Evolutionary conservation across 495 filamentous ascomycete species (phyloP).

Genomic region (Penicillium samsonianum): DNA sequence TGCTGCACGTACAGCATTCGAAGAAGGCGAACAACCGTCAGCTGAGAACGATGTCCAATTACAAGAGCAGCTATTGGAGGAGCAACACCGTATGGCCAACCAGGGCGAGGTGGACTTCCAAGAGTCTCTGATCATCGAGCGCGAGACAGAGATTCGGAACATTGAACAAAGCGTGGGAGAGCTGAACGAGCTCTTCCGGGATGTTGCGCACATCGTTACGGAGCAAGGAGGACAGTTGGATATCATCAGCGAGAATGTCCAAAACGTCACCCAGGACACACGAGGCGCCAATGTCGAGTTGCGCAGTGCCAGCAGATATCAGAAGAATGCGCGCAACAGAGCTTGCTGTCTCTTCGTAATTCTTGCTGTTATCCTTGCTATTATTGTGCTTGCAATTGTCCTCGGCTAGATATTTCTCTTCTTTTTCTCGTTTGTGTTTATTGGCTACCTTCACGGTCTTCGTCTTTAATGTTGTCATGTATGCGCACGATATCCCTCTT

Average conservation of each 20-base stretch:
- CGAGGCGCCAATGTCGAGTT: slow-evolving; percentile 83
- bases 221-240: slow-evolving; percentile 91
- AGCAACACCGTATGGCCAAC: slow-evolving; percentile 77
- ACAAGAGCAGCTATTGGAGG: slow-evolving; percentile 70
- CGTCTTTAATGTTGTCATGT: slow-evolving; percentile 18
- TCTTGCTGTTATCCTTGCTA: slow-evolving; percentile 79
- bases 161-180: slow-evolving; percentile 96
- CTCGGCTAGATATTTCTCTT: slow-evolving; percentile 50
- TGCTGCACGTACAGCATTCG: slow-evolving; percentile 73
- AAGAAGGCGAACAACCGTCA: slow-evolving; percentile 49
- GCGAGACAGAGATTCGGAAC: slow-evolving; percentile 92
- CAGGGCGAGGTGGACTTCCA: slow-evolving; percentile 99
- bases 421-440: slow-evolving; percentile 5
- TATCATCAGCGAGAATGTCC: slow-evolving; percentile 84
- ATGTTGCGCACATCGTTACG: slow-evolving; percentile 92
- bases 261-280: slow-evolving; percentile 75
- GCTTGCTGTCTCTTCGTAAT: slow-evolving; percentile 92
- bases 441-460: slow-evolving; percentile 8
- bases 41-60: slow-evolving; percentile 46
- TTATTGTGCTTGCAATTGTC: slow-evolving; percentile 83
- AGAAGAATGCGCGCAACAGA: slow-evolving; percentile 90
- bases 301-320: slow-evolving; percentile 78
- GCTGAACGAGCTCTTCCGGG: slow-evolving; percentile 92
- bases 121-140: slow-evolving; percentile 90
- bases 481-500: slow-evolving; percentile 34